A percentile compares a stretch with the other conserved stretches of the same genome.
phyloP scores from a whole-genome alignment of 192 early-diverging fungal species.

The Nowakowskiella sp. region DNA sequence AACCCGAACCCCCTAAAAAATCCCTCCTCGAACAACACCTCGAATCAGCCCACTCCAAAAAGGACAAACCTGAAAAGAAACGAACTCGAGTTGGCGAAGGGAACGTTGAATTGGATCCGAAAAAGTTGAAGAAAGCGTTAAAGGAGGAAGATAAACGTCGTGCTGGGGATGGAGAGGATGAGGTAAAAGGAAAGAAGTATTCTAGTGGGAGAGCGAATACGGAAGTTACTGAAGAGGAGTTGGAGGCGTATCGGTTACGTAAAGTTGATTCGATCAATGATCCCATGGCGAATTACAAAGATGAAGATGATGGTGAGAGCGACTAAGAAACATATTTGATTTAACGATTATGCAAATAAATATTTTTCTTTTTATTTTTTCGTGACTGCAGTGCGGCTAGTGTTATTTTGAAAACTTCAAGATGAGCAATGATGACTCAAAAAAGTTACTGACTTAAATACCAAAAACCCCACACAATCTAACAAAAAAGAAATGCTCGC shows the following conservation, averaged over 20 bases:
- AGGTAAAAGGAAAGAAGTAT: constrained; percentile 21
- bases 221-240: constrained; percentile 56
- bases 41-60: constrained; percentile 2
- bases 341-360: no score
- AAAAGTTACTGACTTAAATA: no score
- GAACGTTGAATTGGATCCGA: constrained; percentile 44
- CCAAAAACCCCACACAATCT: no score
- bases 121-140: constrained; percentile 44
- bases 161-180: constrained; percentile 9
- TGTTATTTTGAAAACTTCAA: no score
- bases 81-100: constrained; percentile 42
- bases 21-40: constrained; percentile 23
- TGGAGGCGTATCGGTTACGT: constrained; percentile 56
- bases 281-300: constrained; percentile 52
- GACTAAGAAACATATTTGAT: not conserved
- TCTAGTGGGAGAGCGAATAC: constrained; percentile 8
- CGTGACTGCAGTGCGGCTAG: no score
- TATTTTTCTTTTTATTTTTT: no score
- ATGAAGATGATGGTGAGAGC: constrained; percentile 13
- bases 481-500: no score
- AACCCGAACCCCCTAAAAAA: constrained; percentile 7
- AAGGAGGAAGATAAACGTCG: constrained; percentile 33
- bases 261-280: constrained; percentile 39
- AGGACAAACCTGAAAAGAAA: not conserved
- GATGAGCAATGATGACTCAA: no score